These are phyloP conservation scores for Pneumocystis jirovecii DNA, from an alignment of 1,139 yeast genomes.

Conservation along the genomic window DNA sequence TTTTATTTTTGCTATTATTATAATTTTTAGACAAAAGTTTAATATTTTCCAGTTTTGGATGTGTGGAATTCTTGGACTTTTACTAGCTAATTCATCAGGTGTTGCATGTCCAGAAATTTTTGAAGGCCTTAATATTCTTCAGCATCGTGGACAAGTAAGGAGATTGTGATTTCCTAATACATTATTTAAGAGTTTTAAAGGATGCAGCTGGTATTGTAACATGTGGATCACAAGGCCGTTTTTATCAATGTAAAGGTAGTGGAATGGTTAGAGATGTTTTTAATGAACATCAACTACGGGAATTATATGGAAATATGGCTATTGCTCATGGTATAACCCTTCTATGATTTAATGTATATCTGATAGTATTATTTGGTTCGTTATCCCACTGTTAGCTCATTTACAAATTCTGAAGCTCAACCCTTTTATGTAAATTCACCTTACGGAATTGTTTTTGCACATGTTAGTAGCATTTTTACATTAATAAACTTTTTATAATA, in stretches of 20 bases:
- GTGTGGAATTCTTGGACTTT: slow-evolving; percentile 94
- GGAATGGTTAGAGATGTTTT: slow-evolving; percentile 98
- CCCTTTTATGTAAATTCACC: slow-evolving; percentile 97
- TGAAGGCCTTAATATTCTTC: slow-evolving; percentile 86
- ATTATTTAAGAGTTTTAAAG: background rate
- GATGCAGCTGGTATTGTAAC: slow-evolving; percentile 99
- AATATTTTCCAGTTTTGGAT: slow-evolving; percentile 24
- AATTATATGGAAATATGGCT: slow-evolving; percentile 87
- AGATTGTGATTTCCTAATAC: slow-evolving; percentile 8
- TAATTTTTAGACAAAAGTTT: background rate
- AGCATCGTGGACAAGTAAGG: slow-evolving; percentile 72
- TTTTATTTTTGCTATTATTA: background rate
- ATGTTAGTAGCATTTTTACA: slow-evolving; percentile 21
- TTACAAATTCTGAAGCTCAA: slow-evolving; percentile 94
- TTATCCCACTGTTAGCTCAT: slow-evolving; percentile 97
- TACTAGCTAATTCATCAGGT: slow-evolving; percentile 57
- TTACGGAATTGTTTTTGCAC: slow-evolving; percentile 78
- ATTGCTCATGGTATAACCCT: slow-evolving; percentile 45
- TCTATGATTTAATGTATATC: background rate
- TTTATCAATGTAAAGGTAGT: slow-evolving; percentile 95
- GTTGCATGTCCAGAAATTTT: slow-evolving; percentile 78
- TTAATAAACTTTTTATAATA: background rate
- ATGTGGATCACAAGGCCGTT: slow-evolving; percentile 83
- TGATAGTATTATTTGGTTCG: slow-evolving; percentile 31
- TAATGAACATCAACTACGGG: slow-evolving; percentile 59